Evolutionary conservation across 495 filamentous ascomycete genomes (phyloP), one percentile per base, ranked within the genome.

Genomic region (Cetradonia linearis): DNA sequence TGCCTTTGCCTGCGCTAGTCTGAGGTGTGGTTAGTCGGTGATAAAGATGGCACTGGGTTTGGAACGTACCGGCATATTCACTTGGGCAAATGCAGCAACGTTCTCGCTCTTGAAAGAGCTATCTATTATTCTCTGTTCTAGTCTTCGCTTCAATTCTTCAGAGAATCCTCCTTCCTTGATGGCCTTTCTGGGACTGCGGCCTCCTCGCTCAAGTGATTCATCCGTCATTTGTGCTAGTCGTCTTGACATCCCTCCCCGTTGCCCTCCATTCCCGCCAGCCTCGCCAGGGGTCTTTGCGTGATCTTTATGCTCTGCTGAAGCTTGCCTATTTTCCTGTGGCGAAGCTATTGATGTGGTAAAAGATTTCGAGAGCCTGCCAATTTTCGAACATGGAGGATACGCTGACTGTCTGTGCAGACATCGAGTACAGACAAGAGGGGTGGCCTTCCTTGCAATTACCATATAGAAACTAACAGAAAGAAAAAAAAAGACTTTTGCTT

Each of bases 101-200:
- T 95, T 69, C 33, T 91, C 80, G 53, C 76, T 82, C 59, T 76
- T 78, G 70, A 96, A 94, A 30, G 83, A 77, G 27, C 85, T 81
- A 44, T 77, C 79, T 58, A 83, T 80, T 5, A 97, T 78, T 65
- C 85, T 85, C 63, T 86, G 84, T 56, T 91, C 82, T 5, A 98
- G 76, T 59, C 81, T 72, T 62, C 73, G 73, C 67, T 89, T 94
- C 62, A 97, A 73, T 60, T 95, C 90, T 20, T 91, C 87, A 57
- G 84, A 86, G 74, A 98, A 95, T 33, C 88, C 88, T 50, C 88
- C 89, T 58, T 94, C 86, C 66, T 87, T 77, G 16, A 96, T 77
- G n/a, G 86, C 87, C 66, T 84, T 85, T 48, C 74, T 78, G 40
- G 88, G 85, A 46, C 84, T 81, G 61, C 80, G 79, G 27, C 88